These are phyloP conservation scores for Hortiboletus campestris DNA, from an alignment of 768 basidiomycete genomes.

Conservation along the genomic window DNA sequence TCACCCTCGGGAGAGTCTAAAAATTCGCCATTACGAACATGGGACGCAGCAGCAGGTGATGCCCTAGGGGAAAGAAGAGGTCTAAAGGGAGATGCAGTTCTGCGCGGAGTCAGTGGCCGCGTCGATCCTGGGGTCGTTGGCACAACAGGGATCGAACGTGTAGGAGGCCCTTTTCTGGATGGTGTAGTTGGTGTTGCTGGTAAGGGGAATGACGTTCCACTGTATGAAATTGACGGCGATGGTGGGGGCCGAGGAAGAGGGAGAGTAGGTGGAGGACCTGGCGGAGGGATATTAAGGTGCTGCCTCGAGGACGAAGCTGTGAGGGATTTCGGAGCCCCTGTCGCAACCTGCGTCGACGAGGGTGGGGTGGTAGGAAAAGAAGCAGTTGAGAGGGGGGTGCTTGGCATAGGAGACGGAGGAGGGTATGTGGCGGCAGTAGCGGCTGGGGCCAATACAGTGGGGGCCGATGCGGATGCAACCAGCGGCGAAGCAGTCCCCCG, in stretches of 20 bases:
- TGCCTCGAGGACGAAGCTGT: constrained; percentile 21
- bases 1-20: not conserved
- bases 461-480: constrained; percentile 5
- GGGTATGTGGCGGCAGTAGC: constrained; percentile 5
- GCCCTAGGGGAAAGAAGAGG: constrained; percentile 18
- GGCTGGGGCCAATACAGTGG: constrained; percentile 1
- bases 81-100: constrained; percentile 22
- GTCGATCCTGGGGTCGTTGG: constrained; percentile 9
- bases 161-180: constrained; percentile 13
- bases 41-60: not conserved
- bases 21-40: constrained; percentile 1
- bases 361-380: no score
- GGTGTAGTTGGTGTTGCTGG: not conserved
- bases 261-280: constrained; percentile 30
- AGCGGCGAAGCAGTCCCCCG: constrained; percentile 12
- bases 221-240: constrained; percentile 6
- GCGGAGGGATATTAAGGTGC: constrained; percentile 29
- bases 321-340: constrained; percentile 9
- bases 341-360: not conserved
- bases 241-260: constrained; percentile 31
- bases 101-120: constrained; percentile 16
- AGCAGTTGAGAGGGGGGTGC: constrained; percentile 18
- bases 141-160: constrained; percentile 15
- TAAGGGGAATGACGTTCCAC: not conserved
- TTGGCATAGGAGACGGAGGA: constrained; percentile 19